Base-by-base conservation (phyloP, 2,329 filamentous ascomycete genomes). In the Fusarium subtropicale region DNA sequence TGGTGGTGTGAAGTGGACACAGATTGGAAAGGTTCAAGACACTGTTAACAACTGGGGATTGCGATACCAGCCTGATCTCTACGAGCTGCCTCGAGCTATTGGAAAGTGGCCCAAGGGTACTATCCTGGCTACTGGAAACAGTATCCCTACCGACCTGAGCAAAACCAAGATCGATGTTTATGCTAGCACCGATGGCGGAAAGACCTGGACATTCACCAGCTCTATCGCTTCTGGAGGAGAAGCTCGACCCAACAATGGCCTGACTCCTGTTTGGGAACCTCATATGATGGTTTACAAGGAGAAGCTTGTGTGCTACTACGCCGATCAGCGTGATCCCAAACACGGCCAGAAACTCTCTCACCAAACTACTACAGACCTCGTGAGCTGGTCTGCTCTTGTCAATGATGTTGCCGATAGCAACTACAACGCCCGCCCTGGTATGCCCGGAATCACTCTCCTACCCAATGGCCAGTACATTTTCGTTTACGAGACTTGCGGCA, bases 241-340 rank as follows among this genome's bases (percentile, higher is more conserved):
- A 47, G 89, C 90, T 3, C 72, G 81, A 1, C 86, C 90, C 5
- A 84, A 87, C 73, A 91, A 92, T 72, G 90, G 88, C 2, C 76
- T 88, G 38, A 90, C 88, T 0, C 89, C 90, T 1, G 87, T 93
- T 22, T 93, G 91, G 91, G 91, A 93, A 76, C 91, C 91, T 0
- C 92, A 90, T 76, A 78, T 93, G 55, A 75, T 88, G 75, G 80
- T 85, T 30, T 84, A 88, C 73, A 78, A 90, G 48, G 83, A 86
- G 55, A 81, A 86, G 47, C 79, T 92, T 12, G 83, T 92, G 39
- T 83, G 84, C 73, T 92, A 91, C 81, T 92, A 92, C 79, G 89
- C 90, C 1, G 91, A 92, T 76, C 91, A 92, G 75, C 85, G 90
- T 41, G 89, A 89, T 66, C 87, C 63, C 20, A 69, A 63, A 28